Conservation (phyloP, 176 grass and related monocot genomes). For the sorghum (Sorghum bicolor) region Sorghum_bicolor_NCBIv3 NC_012875.2:51534001-51534500, state of each 20-base stretch:
- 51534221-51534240: no score
- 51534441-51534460: background rate
- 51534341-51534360: background rate
- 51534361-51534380: background rate
- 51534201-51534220: no score
- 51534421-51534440: background rate
- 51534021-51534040: background rate
- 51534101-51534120: no score
- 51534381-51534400: constrained; percentile 5
- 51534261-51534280: no score
- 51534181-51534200: no score
- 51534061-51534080: no score
- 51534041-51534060: background rate
- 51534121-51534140: no score
- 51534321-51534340: background rate
- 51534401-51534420: background rate
- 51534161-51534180: no score
- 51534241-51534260: no score
- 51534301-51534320: background rate
- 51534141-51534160: no score
- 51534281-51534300: no score
- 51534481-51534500: background rate
- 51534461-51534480: background rate
- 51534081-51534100: no score
- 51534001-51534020: background rate